Percentiles rank a stretch among this genome's conserved stretches.
These are phyloP conservation scores for Teratosphaeriaceae sp. DNA, from an alignment of 2,329 filamentous ascomycete genomes.

Conservation along the genomic window DNA sequence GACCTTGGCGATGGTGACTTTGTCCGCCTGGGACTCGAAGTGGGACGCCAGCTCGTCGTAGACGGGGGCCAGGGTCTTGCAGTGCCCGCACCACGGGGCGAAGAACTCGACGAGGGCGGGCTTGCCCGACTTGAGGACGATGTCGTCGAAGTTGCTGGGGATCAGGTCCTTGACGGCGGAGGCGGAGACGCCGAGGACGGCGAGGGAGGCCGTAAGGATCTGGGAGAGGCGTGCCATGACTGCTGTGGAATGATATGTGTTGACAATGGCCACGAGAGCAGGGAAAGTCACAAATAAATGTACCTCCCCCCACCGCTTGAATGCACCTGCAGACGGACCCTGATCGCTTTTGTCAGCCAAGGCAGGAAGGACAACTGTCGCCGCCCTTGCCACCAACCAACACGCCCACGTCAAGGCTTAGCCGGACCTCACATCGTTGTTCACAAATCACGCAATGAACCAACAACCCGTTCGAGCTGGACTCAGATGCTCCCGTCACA, in stretches of 20 bases:
- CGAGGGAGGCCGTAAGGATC: conserved; percentile 8
- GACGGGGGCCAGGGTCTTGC: conserved; percentile 91
- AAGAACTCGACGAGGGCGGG: conserved; percentile 97
- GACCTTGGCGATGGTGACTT: conserved; percentile 87
- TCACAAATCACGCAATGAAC: too few species aligned
- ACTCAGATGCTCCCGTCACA: too few species aligned
- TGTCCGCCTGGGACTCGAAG: conserved; percentile 67
- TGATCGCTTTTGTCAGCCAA: conserved; percentile 2
- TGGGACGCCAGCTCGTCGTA: conserved; percentile 81
- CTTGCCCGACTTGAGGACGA: conserved; percentile 87
- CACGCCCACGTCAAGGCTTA: not conserved
- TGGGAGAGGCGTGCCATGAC: conserved; percentile 1
- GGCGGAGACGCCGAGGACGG: conserved; percentile 50
- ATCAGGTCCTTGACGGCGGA: conserved; percentile 86
- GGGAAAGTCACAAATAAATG: too few species aligned
- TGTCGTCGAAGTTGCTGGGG: conserved; percentile 82
- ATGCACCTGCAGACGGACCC: not conserved
- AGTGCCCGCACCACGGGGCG: conserved; percentile 98
- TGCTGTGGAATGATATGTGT: not conserved
- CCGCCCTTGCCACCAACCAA: not conserved
- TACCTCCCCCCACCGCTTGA: not conserved
- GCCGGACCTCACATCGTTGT: too few species aligned
- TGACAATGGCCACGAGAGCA: not conserved
- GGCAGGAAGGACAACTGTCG: not conserved
- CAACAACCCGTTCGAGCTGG: too few species aligned